Base-by-base conservation (phyloP, 1,284 basidiomycete species). In the Heterobasidion parviporum region DNA sequence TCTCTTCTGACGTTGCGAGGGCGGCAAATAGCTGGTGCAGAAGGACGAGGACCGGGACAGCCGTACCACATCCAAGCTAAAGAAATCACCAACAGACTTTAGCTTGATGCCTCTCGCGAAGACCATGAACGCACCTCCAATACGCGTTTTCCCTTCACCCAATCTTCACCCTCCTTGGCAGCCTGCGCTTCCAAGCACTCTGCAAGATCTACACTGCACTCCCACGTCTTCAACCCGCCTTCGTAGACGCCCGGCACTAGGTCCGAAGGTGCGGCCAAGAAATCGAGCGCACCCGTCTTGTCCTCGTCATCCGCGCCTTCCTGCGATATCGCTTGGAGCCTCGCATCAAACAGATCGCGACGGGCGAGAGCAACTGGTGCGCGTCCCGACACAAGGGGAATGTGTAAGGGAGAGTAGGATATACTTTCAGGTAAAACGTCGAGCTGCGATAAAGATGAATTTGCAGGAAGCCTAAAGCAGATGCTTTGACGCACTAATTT, bases 141-240 rank as follows among this genome's bases (percentile, higher is more conserved):
- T 1, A 89, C 67, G 1, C 77, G 71, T 60, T 74, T 78, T 0
- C 82, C 81, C 5, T 62, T 61, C n/a, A 70, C 46, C 2, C 55
- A 56, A 59, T 50, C n/a, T 47, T 56, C 50, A 50, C 54, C 47
- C 2, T 58, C 53, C 7, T 50, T 48, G 34, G 68, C 64, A 34
- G 8, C 50, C 12, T 75, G 61, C 33, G 68, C 59, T 62, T 74
- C 70, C 34, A 83, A 70, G 62, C 80, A 83, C 47, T 75, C 77
- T 0, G 89, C 90, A 0, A 99, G 77, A 69, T 98, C 96, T 14
- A 95, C 70, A 41, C 92, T 90, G 60, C 94, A 97, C 69, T 99
- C 96, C 96, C 96, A 99, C 2, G 94, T 98, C 72, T 98, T 98
- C 55, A 99, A 69, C 0, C 96, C 96, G 14, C 96, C 96, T 71